Percentiles rank a stretch among this genome's conserved stretches.
These are phyloP conservation scores for Climacium dendroides DNA, from an alignment of 225 moss, liverwort and hornwort genomes.

Conservation along the genomic window DNA sequence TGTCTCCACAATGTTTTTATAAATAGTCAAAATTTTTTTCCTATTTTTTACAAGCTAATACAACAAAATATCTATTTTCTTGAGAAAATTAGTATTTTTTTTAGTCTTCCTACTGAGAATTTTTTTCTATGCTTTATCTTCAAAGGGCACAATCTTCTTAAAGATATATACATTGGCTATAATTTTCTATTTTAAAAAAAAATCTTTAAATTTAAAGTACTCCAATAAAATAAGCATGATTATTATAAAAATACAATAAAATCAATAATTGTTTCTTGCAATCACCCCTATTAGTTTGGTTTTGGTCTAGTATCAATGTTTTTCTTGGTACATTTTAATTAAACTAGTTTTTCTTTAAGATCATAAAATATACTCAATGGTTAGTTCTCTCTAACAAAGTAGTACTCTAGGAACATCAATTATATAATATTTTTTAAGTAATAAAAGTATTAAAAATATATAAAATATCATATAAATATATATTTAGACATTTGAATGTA, in stretches of 20 bases:
- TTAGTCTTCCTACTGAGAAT: too few relatives aligned
- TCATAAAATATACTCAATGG: neutral
- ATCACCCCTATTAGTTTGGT: neutral
- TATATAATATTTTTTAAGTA: neutral
- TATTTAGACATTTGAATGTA: neutral
- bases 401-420: neutral
- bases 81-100: too few relatives aligned
- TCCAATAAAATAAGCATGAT: neutral
- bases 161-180: neutral
- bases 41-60: too few relatives aligned
- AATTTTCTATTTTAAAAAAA: too few relatives aligned
- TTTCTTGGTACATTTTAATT: neutral
- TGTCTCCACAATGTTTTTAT: accelerated
- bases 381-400: neutral
- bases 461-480: neutral
- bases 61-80: too few relatives aligned
- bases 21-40: neutral
- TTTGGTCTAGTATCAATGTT: neutral
- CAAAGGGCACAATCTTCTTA: accelerated
- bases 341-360: neutral
- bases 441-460: neutral
- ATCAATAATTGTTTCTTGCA: accelerated
- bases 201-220: neutral
- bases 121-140: too few relatives aligned
- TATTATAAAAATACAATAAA: neutral